phyloP scores from a whole-genome alignment of 371 early-diverging fungal genomes.

The Dichotomocladium elegans region DNA sequence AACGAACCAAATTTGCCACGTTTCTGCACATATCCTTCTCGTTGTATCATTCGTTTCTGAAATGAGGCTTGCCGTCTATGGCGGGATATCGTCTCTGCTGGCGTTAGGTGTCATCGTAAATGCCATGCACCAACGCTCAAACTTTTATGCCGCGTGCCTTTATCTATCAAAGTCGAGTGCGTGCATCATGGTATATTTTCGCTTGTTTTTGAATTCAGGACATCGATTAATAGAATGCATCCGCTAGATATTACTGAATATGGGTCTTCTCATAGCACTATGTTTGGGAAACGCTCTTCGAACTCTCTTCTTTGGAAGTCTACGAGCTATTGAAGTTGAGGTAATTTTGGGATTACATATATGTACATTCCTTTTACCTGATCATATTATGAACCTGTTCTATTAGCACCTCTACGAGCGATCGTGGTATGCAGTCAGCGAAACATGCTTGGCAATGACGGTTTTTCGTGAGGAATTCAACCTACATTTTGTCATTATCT shows the following conservation, averaged over 20 bases:
- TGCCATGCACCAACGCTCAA: constrained; percentile 72
- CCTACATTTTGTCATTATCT: constrained; percentile 74
- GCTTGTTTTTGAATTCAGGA: neutral
- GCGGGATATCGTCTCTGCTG: constrained; percentile 66
- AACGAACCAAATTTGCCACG: too few species aligned
- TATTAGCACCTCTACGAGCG: constrained; percentile 88
- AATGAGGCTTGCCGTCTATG: constrained; percentile 75
- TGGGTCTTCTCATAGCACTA: constrained; percentile 75
- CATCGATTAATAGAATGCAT: constrained; percentile 25
- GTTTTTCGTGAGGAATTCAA: constrained; percentile 94
- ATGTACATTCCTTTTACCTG: neutral
- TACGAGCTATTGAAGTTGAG: constrained; percentile 90
- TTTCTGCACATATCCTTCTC: too few species aligned
- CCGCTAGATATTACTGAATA: constrained; percentile 80
- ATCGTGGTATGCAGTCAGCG: constrained; percentile 95
- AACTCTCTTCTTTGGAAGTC: constrained; percentile 83
- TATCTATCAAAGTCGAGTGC: constrained; percentile 82
- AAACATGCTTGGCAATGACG: constrained; percentile 94
- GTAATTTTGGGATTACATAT: constrained; percentile 31
- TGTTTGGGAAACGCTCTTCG: constrained; percentile 73
- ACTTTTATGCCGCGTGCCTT: constrained; percentile 88
- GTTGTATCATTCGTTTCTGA: neutral
- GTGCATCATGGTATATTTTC: constrained; percentile 72
- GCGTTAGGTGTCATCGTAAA: constrained; percentile 66
- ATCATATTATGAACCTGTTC: neutral